Base-by-base conservation (phyloP, 139 green algal genomes). In the Coelastrella sp. region DNA sequence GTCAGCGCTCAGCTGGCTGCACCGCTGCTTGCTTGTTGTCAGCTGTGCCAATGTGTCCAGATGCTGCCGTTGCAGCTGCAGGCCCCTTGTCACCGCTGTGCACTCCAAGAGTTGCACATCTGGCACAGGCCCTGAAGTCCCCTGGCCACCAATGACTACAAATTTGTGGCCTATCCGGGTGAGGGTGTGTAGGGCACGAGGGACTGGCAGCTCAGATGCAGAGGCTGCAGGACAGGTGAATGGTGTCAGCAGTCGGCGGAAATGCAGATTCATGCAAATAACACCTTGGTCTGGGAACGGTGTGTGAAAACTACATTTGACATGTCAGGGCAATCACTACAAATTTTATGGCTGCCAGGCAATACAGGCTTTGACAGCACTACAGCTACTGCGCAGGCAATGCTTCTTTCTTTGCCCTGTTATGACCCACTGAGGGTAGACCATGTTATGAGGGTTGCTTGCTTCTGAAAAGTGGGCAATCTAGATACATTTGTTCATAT, bases 171-270 rank as follows among this genome's bases (percentile, higher is more conserved):
- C 92, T 6, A 90, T 63, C 15, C 61, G 9, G 22, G 92, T 93
- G 19, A 95, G 87, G 22, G 73, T 94, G 87, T 95, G 93, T 58
- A 92, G 73, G 8, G 91, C 91, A 72, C 90, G 73, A 4, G 91
- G 81, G 0, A 85, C 89, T 25, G 92, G 92, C 59, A 87, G 74
- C 85, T 92, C 87, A 73, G 90, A 76, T 6, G 89, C 85, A 7
- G 82, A 58, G 8, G 81, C 92, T 94, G 85, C 25, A 80, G 65
- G 60, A 56, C 10, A 82, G 11, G 11, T 82, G 12, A 63, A 65
- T 19, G 14, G 35, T 82, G 75, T 57, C 17, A 78, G 72, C 72
- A 78, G 20, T 19, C 72, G 4, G 72, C n/a, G 20, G n/a, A 7
- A 25, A 78, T 49, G 72, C 20, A 78, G 20, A 19, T 27, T 6